Evolutionary conservation across 1,284 basidiomycete genomes (phyloP), one percentile per base, ranked within the genome.

Genomic region (Mrakiaceae sp.): DNA sequence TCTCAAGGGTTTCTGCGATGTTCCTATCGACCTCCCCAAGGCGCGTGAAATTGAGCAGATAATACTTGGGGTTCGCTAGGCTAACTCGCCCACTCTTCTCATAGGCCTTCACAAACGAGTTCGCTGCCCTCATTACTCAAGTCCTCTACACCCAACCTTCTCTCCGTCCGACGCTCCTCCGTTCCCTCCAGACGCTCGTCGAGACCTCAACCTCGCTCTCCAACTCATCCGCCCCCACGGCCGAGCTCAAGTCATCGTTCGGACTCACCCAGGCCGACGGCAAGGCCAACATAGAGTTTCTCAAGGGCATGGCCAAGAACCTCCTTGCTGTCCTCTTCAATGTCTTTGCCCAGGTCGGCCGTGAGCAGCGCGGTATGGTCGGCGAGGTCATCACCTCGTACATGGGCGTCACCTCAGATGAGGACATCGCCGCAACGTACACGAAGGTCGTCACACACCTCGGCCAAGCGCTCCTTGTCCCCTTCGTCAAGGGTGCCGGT

Each of bases 241-340:
- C 79, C 12, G 76, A 80, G 71, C 75, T 83, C 46, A 70, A 72
- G 50, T 76, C 78, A 63, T 77, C 78, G 52, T 83, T 83, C 61
- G 81, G 80, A 27, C 70, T 82, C 42, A 78, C 79, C 65, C 81
- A 81, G 44, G 80, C 80, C 47, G 82, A 84, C 67, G 91, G 89
- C 2, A 73, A 78, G 49, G 79, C 78, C 58, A 94, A 94, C 71
- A 71, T 97, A 40, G 79, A 74, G 2, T 87, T 90, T 74, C 80
- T 98, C 65, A 84, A 83, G 59, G 80, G 80, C 0, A 86, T 97
- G 71, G 87, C 86, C 0, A 88, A 92, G 72, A 95, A 90, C 72
- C 94, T 96, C 85, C 83, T 98, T 42, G 87, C 91, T 0, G 90
- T 98, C 4, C 80, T 97, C 55, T 95, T 98, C 80, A 98, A 99